Base-by-base conservation (phyloP, 2,329 filamentous ascomycete species). In the Xylariomycetidae sp. region DNA sequence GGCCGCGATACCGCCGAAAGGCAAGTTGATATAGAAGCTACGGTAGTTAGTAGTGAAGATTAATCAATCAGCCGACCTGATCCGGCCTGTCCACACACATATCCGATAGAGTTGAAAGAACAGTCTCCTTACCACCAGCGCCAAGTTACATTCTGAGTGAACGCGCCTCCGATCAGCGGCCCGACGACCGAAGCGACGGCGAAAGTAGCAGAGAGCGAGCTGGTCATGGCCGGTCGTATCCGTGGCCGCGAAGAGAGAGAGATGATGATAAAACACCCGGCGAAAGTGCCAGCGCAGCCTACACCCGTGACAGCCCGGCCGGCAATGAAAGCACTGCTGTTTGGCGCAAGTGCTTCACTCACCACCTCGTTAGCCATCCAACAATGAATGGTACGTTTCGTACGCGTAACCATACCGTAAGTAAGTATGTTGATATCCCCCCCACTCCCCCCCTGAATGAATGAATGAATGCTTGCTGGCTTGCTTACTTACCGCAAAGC, bases 231-330 rank as follows among this genome's bases (percentile, higher is more conserved):
- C 3, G 53, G 61, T 36, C 62, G 44, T 34, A 63, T 59, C 9
- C 53, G 47, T 2, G 66, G 48, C 3, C 62, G 59, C 2, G 63
- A 57, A 18, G 44, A 40, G 25, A 50, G 38, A 16, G 45, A 40
- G 19, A 56, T 34, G 31, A 61, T 57, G 40, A 54, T 42, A 15
- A 43, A 41, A 3, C 37, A 43, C 4, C 63, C 63, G 3, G 54
- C 50, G n/a, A 57, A 52, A 11, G 63, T 51, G 2, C 62, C 61
- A 0, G 51, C 59, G 4, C 48, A 55, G 1, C 62, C 63, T 2
- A 59, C 23, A 2, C 62, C 63, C 4, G 62, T 50, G 1, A 66
- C 28, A 0, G 59, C 59, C 13, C 63, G 51, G 0, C 64, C 64
- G 0, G 52, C 40, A n/a, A 66, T 65, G 3, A 66, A 56, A 3